Evolutionary conservation across 1,284 basidiomycete genomes (phyloP).

Genomic region (Trichosporon ovoides): DNA sequence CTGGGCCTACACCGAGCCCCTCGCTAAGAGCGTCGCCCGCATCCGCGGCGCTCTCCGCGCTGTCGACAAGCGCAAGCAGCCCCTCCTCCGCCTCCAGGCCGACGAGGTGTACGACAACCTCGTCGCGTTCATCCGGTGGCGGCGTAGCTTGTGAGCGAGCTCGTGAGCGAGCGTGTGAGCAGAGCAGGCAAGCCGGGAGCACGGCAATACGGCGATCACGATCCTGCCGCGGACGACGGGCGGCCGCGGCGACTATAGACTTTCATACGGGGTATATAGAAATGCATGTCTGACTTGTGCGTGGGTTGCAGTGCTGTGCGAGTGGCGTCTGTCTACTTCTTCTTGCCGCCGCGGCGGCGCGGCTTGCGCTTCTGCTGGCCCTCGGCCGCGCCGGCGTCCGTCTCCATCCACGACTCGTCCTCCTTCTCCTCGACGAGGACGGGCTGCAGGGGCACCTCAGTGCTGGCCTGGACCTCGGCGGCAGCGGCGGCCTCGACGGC

Average conservation of each 20-base stretch:
- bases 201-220: too few species aligned
- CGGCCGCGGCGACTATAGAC: not conserved
- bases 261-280: not conserved
- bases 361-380: conserved; percentile 4
- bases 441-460: not conserved
- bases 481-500: conserved; percentile 10
- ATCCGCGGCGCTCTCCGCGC: conserved; percentile 57
- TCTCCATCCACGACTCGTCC: conserved; percentile 46
- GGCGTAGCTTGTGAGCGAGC: conserved; percentile 50
- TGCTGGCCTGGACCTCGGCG: not conserved
- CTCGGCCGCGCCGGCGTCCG: not conserved
- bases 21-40: conserved; percentile 57
- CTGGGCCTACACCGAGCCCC: conserved; percentile 54
- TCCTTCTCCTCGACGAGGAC: conserved; percentile 19
- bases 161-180: too few species aligned
- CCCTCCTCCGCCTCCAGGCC: conserved; percentile 47
- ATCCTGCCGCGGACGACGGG: not conserved
- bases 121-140: conserved; percentile 80
- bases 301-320: not conserved
- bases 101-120: conserved; percentile 67
- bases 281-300: too few species aligned
- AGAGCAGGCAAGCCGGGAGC: not conserved
- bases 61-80: conserved; percentile 54
- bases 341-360: conserved; percentile 17
- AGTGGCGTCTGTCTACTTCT: conserved; percentile 14